Conservation (phyloP, 768 basidiomycete species). For the Candolleomyces eurysporus region DNA sequence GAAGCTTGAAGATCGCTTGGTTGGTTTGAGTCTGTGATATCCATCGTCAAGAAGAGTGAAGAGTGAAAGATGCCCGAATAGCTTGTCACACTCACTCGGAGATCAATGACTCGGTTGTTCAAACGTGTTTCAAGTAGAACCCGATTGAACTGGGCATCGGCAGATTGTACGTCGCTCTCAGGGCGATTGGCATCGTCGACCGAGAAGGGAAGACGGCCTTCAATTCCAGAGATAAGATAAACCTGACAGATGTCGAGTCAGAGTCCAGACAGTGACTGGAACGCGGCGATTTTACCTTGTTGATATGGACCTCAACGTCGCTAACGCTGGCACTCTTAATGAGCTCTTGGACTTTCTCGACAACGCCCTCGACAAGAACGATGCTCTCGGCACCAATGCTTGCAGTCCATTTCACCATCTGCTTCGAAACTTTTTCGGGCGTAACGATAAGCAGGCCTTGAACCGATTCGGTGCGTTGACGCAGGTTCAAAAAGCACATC, state of each 20-base stretch:
- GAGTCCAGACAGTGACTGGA: neutral
- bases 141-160: conserved; percentile 64
- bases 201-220: conserved; percentile 83
- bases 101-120: conserved; percentile 91
- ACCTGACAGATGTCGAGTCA: conserved; percentile 46
- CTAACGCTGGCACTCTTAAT: conserved; percentile 90
- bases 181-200: conserved; percentile 90
- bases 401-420: conserved; percentile 94
- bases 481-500: conserved; percentile 91
- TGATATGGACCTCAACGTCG: conserved; percentile 84
- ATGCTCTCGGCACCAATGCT: conserved; percentile 82
- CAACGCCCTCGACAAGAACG: conserved; percentile 82
- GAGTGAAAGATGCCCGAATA: neutral
- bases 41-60: neutral
- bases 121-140: conserved; percentile 93
- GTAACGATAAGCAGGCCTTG: conserved; percentile 79
- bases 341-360: conserved; percentile 74
- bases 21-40: conserved; percentile 79
- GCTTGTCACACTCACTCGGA: conserved; percentile 59
- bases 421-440: conserved; percentile 82
- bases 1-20: conserved; percentile 92
- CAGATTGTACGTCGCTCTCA: conserved; percentile 63
- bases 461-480: conserved; percentile 83
- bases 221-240: conserved; percentile 76
- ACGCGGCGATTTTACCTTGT: conserved; percentile 53